These are phyloP conservation scores for Rhodomyrtus psidioides DNA, from an alignment of 441 rosid species.

Conservation along the genomic window DNA sequence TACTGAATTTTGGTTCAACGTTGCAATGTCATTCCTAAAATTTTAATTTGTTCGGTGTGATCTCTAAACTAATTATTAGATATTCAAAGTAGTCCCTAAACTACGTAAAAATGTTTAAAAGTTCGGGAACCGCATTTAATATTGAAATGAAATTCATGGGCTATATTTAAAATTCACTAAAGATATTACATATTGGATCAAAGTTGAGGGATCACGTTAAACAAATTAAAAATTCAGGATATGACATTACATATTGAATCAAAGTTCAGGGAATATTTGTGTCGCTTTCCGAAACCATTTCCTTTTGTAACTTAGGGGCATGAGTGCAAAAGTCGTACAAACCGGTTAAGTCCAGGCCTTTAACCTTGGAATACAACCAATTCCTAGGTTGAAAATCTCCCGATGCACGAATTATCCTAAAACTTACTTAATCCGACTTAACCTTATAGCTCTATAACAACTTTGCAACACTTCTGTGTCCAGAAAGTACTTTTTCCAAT, in stretches of 20 bases:
- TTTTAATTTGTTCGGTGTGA: too few species aligned
- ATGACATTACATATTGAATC: too few species aligned
- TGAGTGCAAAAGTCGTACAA: background rate
- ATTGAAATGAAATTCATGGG: background rate
- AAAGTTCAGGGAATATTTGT: too few species aligned
- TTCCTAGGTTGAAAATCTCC: background rate
- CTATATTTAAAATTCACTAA: too few species aligned
- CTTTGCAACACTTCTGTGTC: background rate
- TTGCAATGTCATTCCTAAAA: background rate
- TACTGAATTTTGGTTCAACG: background rate
- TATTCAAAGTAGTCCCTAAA: background rate
- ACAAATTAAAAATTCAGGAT: too few species aligned
- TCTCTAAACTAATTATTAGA: too few species aligned
- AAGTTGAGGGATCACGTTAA: too few species aligned
- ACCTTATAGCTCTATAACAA: background rate
- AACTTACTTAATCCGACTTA: background rate
- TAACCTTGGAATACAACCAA: too few species aligned
- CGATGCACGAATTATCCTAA: background rate
- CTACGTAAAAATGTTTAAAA: background rate
- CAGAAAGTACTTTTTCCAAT: background rate
- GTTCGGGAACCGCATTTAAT: accelerated
- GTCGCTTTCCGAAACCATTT: background rate
- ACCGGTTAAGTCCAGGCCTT: too few species aligned
- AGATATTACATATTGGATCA: too few species aligned
- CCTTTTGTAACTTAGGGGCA: background rate